Percentiles rank a stretch among this genome's conserved stretches.
These are phyloP conservation scores for Gaertneriomyces semiglobifer DNA, from an alignment of 192 early-diverging fungal genomes.

Conservation along the genomic window DNA sequence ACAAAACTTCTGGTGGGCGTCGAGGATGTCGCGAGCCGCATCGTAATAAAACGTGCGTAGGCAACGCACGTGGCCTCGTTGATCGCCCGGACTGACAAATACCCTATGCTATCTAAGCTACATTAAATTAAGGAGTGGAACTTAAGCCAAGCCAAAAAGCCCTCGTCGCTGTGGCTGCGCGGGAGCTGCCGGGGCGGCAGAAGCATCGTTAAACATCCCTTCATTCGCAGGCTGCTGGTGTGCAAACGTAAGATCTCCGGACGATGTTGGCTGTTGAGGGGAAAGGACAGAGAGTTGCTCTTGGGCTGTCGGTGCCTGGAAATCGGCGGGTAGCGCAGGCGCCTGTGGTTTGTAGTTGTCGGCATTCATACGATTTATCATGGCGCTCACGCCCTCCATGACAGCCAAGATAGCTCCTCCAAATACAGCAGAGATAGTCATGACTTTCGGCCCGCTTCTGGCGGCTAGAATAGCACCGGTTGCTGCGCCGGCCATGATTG, in stretches of 20 bases:
- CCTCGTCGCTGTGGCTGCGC: constrained; percentile 16
- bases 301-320: constrained; percentile 23
- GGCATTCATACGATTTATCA: constrained; percentile 59
- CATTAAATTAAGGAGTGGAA: too few species aligned
- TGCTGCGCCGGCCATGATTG: constrained; percentile 87
- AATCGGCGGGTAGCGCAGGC: constrained; percentile 21
- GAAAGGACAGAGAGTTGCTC: constrained; percentile 19
- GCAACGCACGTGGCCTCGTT: neutral
- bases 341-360: constrained; percentile 32
- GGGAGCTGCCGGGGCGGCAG: neutral
- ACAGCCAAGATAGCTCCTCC: constrained; percentile 89
- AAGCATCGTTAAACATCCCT: neutral
- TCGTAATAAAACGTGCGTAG: too few species aligned
- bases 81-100: neutral
- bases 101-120: neutral
- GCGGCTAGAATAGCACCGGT: constrained; percentile 95
- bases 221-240: constrained; percentile 14
- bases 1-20: too few species aligned
- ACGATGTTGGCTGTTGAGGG: neutral
- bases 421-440: constrained; percentile 80
- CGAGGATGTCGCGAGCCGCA: too few species aligned
- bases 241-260: neutral
- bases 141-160: constrained; percentile 20
- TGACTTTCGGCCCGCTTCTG: constrained; percentile 77
- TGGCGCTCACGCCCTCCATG: constrained; percentile 92